Percentiles rank a stretch among this genome's conserved stretches.
phyloP scores from a whole-genome alignment of 164 flowering plant genomes.

The Sedum album region DNA sequence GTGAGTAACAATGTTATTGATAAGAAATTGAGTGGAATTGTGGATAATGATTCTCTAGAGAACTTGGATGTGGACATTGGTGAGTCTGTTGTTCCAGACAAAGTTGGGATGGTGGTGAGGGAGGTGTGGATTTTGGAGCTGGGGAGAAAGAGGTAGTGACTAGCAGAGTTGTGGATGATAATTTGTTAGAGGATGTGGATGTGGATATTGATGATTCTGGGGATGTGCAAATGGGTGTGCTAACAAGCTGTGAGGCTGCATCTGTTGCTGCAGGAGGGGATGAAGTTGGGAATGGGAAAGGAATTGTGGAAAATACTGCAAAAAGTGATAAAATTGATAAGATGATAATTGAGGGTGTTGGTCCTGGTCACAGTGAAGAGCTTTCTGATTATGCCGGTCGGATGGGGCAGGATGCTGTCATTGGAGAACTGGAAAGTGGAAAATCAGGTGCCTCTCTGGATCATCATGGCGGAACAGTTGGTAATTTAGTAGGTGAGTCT shows the following conservation, averaged over 20 bases:
- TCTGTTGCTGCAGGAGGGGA: conserved; percentile 3
- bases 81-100: neutral
- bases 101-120: neutral
- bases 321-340: neutral
- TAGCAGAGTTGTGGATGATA: neutral
- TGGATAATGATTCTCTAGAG: neutral
- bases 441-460: neutral
- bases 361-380: neutral
- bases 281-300: neutral
- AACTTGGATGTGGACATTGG: conserved; percentile 4
- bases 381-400: neutral
- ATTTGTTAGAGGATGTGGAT: conserved; percentile 1
- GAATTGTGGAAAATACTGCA: neutral
- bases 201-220: conserved; percentile 2
- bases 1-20: neutral
- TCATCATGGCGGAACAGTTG: neutral
- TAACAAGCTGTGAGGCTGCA: neutral
- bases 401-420: neutral
- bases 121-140: neutral
- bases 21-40: neutral
- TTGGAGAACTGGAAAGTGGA: neutral
- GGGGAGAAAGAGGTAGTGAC: neutral
- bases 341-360: neutral
- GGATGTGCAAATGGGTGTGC: neutral
- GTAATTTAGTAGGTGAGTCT: neutral